phyloP scores from a whole-genome alignment of 148 eudicot genomes.

The Rhododendron ferrugineum region DNA sequence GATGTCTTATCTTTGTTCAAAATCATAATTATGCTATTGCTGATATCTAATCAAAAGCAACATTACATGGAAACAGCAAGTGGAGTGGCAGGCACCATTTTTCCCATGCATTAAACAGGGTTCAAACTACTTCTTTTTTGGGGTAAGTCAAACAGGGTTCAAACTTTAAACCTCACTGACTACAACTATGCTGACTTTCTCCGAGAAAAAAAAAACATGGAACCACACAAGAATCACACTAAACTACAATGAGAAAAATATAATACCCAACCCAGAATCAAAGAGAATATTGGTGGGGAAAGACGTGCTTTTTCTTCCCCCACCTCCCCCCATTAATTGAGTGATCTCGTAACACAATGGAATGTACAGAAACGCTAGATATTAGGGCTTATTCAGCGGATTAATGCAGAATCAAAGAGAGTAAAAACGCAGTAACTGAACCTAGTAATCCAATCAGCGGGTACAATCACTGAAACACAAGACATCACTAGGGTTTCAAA shows the following conservation, averaged over 20 bases:
- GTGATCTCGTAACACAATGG: background rate
- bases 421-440: background rate
- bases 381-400: background rate
- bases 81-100: background rate
- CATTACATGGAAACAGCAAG: background rate
- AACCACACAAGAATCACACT: background rate
- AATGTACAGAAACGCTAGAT: too few species aligned
- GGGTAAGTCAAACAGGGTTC: background rate
- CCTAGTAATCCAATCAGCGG: background rate
- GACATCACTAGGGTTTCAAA: background rate
- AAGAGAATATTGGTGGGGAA: background rate
- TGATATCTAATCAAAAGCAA: background rate
- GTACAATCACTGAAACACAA: background rate
- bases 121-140: too few species aligned
- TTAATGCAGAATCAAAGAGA: background rate
- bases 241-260: background rate
- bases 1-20: background rate
- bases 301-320: background rate
- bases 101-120: background rate
- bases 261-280: background rate
- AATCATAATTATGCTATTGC: background rate
- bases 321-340: background rate
- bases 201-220: background rate
- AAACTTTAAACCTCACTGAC: background rate
- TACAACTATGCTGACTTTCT: too few species aligned